Evolutionary conservation across 2,329 filamentous ascomycete genomes (phyloP), one percentile per base, ranked within the genome.

Genomic region (Colletotrichum acutatum): DNA sequence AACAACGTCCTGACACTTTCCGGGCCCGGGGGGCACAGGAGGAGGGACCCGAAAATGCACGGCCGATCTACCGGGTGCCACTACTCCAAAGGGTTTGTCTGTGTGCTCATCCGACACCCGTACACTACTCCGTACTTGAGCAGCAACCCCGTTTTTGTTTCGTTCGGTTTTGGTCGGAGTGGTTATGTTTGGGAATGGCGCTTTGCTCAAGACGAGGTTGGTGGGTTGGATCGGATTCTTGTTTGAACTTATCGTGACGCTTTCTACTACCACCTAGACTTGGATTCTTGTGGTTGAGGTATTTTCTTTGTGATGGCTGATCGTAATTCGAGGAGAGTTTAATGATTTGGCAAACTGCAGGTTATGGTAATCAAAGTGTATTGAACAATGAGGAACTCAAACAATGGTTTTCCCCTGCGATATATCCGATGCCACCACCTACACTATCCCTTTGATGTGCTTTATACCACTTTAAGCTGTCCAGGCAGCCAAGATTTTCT

Each of bases 1-100:
- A 75, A 75, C 74, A 62, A 57, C 63, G 66, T 75, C 74, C 71
- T 74, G 71, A 75, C 74, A 74, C 74, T 67, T 54, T 74, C 56
- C 64, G 60, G 58, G 62, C 63, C 70, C 72, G 64, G 63, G 34
- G 66, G 53, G 37, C 37, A 19, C 60, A 34, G 42, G 60, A 46
- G 49, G 42, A 58, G 14, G 26, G n/a, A 34, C 34, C 52, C 28
- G 52, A 42, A 34, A 34, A 71, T 49, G 70, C 70, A 72, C 66
- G 60, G 70, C 32, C 70, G 60, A 65, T 70, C 54, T 57, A n/a
- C 46, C 46, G 24, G 26, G 26, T 56, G 22, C 46, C 49, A 24
- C 22, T 42, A 49, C 42, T 49, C 58, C 19, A 61, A 42, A 26
- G 30, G 37, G 4, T 37, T 61, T 61, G 34, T 22, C 32, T 24